Percentiles rank a stretch among this genome's conserved stretches.
phyloP scores from a whole-genome alignment of 202 grass and related monocot genomes.

The Dendrocalamus latiflorus region DNA sequence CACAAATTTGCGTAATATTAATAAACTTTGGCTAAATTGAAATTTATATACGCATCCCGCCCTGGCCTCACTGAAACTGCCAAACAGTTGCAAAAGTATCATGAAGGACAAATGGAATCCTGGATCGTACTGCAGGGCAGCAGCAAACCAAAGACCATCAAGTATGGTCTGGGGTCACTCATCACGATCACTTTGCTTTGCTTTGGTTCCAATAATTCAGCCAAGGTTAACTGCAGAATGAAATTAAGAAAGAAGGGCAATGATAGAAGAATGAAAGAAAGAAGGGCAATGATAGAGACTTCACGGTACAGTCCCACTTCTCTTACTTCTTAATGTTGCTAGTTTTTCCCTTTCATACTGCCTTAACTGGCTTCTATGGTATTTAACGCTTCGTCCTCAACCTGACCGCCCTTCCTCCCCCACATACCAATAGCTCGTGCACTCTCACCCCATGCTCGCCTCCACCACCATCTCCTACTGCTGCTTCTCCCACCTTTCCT shows the following conservation, averaged over 20 bases:
- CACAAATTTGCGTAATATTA: not conserved
- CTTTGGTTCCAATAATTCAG: constrained; percentile 39
- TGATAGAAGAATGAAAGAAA: too few species aligned
- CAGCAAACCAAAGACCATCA: not conserved
- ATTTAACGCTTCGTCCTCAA: too few species aligned
- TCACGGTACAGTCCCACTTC: too few species aligned
- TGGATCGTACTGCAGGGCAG: not conserved
- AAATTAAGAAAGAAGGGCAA: not conserved
- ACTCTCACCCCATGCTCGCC: too few species aligned
- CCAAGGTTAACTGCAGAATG: not conserved
- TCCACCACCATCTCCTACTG: too few species aligned
- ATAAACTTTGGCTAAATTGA: not conserved
- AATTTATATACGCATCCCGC: not conserved
- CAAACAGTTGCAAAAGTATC: not conserved
- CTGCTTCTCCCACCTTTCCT: too few species aligned
- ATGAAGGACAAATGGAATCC: not conserved
- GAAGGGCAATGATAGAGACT: too few species aligned
- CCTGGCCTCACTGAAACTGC: not conserved
- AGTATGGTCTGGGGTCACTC: not conserved
- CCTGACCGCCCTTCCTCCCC: too few species aligned
- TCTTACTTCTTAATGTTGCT: too few species aligned
- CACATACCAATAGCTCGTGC: too few species aligned
- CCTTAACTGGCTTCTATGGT: too few species aligned
- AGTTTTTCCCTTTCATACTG: too few species aligned
- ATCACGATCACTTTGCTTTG: not conserved